Conservation (phyloP, 2,329 filamentous ascomycete genomes). For the Lecanicillium sp. region DNA sequence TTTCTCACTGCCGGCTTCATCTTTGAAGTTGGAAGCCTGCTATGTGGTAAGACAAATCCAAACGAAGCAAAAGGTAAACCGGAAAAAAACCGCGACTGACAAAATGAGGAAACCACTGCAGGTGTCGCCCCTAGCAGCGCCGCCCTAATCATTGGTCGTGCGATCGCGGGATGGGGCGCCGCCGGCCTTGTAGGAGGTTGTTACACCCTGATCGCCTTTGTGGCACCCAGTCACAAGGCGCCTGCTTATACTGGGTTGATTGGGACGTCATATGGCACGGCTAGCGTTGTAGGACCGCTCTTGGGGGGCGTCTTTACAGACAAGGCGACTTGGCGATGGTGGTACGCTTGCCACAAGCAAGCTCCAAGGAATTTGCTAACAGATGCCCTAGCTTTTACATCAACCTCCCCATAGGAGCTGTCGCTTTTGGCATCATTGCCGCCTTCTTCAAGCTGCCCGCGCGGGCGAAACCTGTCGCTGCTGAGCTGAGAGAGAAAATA, state of each 20-base stretch:
- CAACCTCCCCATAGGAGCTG: conserved; percentile 15
- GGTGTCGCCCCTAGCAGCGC: conserved; percentile 30
- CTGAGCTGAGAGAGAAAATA: conserved; percentile 27
- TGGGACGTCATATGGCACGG: conserved; percentile 14
- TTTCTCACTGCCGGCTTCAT: conserved; percentile 27
- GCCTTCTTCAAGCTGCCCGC: conserved; percentile 25
- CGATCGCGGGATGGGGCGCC: conserved; percentile 31
- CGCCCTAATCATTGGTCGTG: conserved; percentile 36
- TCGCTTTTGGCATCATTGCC: conserved; percentile 13
- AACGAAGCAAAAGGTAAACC: too few relatives aligned
- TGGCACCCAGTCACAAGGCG: conserved; percentile 14
- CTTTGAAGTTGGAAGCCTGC: conserved; percentile 33
- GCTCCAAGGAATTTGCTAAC: neutral
- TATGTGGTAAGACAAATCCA: too few relatives aligned
- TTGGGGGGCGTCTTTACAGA: conserved; percentile 17
- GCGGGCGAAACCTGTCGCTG: conserved; percentile 20
- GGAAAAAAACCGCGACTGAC: too few relatives aligned
- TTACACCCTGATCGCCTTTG: conserved; percentile 31
- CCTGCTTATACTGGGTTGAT: conserved; percentile 15
- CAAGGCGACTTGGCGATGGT: conserved; percentile 4
- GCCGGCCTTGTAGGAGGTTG: conserved; percentile 35
- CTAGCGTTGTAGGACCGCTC: conserved; percentile 14
- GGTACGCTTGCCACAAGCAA: neutral
- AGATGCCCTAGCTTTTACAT: conserved; percentile 13
- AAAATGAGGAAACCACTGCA: too few relatives aligned